Evolutionary conservation across 352 stramenopile species (phyloP), one percentile per base, ranked within the genome.

Genomic region (Hyaloperonospora brassicae): DNA sequence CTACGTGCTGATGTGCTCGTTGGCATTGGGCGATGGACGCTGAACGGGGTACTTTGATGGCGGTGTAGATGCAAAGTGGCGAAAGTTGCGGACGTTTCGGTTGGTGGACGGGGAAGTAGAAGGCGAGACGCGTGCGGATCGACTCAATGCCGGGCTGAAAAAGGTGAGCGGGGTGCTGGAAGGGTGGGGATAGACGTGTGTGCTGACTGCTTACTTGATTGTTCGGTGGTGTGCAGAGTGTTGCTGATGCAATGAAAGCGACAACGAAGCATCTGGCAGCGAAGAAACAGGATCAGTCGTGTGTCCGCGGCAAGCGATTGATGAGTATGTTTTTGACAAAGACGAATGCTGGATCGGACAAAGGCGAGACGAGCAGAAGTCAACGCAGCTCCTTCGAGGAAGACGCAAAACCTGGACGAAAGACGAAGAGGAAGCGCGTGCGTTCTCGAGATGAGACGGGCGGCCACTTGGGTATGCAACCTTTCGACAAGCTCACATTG

Each of bases 41-140:
- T 57, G 38, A 57, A 56, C 13, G 47, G 13, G 38, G 13, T 49
- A 31, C 17, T 36, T 38, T 38, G 7, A 11, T 46, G 9, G 53
- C 27, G 25, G 40, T 39, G 22, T 62, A 89, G 78, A 69, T 47
- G 68, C 72, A 34, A 83, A 86, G 31, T 89, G 79, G 79, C 62
- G 79, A 40, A 89, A 89, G 56, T 70, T 89, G 51, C 73, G 79
- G 27, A 89, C 79, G 43, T 89, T 87, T 46, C 65, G 58, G 14
- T 64, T 89, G 17, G 63, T 86, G 6, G 61, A 83, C 50, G 77
- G 79, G 48, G 58, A 83, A 50, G 73, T 84, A 11, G 65, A 84
- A 35, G 79, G 71, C 31, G 58, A 71, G 34, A 89, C 79, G 7
- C 61, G 73, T 34, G 74, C 79, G 5, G 72, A 86, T 52, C 56